These are phyloP conservation scores for Diaporthe sp. DNA, from an alignment of 2,329 filamentous ascomycete species.

Conservation along the genomic window DNA sequence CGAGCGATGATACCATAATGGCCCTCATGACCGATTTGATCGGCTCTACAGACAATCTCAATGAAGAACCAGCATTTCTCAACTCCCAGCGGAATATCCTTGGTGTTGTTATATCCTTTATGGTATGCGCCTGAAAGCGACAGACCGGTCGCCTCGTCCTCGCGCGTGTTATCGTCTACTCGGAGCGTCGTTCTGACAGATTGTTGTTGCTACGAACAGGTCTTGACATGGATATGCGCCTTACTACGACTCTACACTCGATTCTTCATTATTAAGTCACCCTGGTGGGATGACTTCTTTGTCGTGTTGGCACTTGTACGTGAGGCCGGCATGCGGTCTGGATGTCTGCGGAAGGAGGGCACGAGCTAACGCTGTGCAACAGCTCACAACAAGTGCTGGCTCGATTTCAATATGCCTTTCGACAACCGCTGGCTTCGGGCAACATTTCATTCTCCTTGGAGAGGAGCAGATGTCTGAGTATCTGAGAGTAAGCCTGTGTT, in stretches of 20 bases:
- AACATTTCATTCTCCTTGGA: constrained; percentile 29
- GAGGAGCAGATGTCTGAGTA: constrained; percentile 28
- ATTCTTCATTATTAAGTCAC: constrained; percentile 38
- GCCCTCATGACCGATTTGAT: constrained; percentile 32
- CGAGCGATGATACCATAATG: constrained; percentile 20
- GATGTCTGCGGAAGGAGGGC: not conserved
- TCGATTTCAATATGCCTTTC: constrained; percentile 31
- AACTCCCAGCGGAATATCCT: constrained; percentile 34
- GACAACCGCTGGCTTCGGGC: constrained; percentile 25
- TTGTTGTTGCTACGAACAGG: not conserved
- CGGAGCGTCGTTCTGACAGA: not conserved
- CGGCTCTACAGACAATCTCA: constrained; percentile 28
- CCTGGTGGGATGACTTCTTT: constrained; percentile 43
- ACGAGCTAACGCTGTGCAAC: not conserved
- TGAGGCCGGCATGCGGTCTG: not conserved
- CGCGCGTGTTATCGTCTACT: not conserved
- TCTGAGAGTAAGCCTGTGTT: constrained; percentile 31
- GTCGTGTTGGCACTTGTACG: constrained; percentile 40
- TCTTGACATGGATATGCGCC: constrained; percentile 40
- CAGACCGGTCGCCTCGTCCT: not conserved
- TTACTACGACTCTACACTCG: constrained; percentile 41
- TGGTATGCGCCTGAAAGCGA: constrained; percentile 33
- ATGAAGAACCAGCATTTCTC: constrained; percentile 27
- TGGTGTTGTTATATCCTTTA: constrained; percentile 27
- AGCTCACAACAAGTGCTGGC: constrained; percentile 18